phyloP scores from a whole-genome alignment of 2,329 filamentous ascomycete species.

The Fusarium chlamydosporum region DNA sequence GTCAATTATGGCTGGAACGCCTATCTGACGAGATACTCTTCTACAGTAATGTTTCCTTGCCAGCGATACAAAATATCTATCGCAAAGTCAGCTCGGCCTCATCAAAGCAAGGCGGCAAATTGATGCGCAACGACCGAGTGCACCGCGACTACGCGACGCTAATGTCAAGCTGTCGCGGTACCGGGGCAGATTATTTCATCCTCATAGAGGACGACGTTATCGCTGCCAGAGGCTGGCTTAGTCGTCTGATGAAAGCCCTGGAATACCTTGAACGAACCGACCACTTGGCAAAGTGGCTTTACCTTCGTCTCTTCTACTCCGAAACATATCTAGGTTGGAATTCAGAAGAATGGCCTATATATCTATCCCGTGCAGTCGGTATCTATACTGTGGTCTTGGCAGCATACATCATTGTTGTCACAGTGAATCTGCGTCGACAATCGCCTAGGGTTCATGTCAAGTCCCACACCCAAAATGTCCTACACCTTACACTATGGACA shows the following conservation, averaged over 20 bases:
- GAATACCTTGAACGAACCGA: slow-evolving; percentile 46
- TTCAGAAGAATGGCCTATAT: slow-evolving; percentile 52
- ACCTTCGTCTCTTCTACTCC: slow-evolving; percentile 55
- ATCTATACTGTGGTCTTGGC: slow-evolving; percentile 1
- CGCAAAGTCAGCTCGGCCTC: background rate
- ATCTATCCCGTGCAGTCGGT: slow-evolving; percentile 36
- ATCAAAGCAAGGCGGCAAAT: fast-evolving
- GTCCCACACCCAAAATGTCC: slow-evolving; percentile 5
- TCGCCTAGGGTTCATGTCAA: background rate
- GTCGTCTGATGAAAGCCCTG: slow-evolving; percentile 25
- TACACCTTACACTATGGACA: slow-evolving; percentile 46
- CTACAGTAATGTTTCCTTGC: slow-evolving; percentile 32
- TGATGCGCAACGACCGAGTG: slow-evolving; percentile 46
- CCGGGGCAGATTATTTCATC: slow-evolving; percentile 49
- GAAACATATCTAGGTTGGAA: slow-evolving; percentile 57
- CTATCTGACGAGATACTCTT: slow-evolving; percentile 52
- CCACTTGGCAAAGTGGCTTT: slow-evolving; percentile 48
- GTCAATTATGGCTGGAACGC: slow-evolving; percentile 50
- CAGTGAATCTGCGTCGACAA: slow-evolving; percentile 23
- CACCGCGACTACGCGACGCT: slow-evolving; percentile 51
- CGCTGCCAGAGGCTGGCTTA: slow-evolving; percentile 53
- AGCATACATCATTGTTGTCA: slow-evolving; percentile 37
- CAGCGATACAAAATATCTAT: background rate
- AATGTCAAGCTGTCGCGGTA: slow-evolving; percentile 45
- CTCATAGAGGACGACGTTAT: slow-evolving; percentile 55